Conservation (phyloP, 768 basidiomycete species). For the Podaxis sp. region DNA sequence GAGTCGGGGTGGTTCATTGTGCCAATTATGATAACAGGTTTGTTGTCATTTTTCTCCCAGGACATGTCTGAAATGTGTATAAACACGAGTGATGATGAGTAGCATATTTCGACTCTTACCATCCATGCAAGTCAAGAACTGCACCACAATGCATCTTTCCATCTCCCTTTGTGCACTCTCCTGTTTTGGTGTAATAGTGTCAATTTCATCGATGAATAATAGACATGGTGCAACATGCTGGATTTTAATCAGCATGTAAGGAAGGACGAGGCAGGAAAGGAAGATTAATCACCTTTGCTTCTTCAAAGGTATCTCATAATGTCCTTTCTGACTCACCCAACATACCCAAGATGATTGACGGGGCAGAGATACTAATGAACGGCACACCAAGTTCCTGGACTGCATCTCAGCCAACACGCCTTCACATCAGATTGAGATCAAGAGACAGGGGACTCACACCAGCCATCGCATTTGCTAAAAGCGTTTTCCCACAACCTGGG, state of each 20-base stretch:
- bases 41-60: slow-evolving; percentile 92
- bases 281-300: slow-evolving; percentile 74
- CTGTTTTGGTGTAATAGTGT: slow-evolving; percentile 95
- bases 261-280: neutral
- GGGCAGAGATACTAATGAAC: slow-evolving; percentile 93
- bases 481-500: slow-evolving; percentile 95
- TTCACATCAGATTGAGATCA: neutral
- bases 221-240: slow-evolving; percentile 90
- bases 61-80: slow-evolving; percentile 67
- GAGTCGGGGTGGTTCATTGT: slow-evolving; percentile 97
- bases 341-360: slow-evolving; percentile 96
- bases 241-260: neutral
- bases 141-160: slow-evolving; percentile 96
- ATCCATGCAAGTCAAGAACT: slow-evolving; percentile 98
- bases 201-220: slow-evolving; percentile 96
- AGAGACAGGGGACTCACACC: slow-evolving; percentile 57
- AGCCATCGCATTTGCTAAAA: slow-evolving; percentile 92
- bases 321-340: slow-evolving; percentile 99
- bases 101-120: slow-evolving; percentile 47
- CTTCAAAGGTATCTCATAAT: slow-evolving; percentile 92
- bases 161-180: slow-evolving; percentile 98
- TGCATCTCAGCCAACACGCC: slow-evolving; percentile 4
- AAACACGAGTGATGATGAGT: neutral
- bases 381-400: slow-evolving; percentile 86
- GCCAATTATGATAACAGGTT: slow-evolving; percentile 91